Base-by-base conservation (phyloP, 2,329 filamentous ascomycete species). In the Pseudopyrenochaeta lycopersici region DNA sequence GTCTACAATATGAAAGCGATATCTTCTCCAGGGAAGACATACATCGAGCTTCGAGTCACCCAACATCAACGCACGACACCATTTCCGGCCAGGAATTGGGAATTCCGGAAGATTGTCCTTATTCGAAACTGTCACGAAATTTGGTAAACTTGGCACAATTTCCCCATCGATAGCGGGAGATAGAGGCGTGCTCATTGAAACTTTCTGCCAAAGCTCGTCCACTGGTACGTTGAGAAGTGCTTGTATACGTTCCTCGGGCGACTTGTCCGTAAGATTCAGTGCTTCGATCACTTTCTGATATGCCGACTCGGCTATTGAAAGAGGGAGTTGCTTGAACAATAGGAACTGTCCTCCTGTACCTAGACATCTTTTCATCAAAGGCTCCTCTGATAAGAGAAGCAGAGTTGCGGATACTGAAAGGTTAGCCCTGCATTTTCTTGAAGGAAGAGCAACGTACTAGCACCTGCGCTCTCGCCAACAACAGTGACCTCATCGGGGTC, bases 401-500 rank as follows among this genome's bases (percentile, higher is more conserved):
- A 68, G 63, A 3, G 61, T 67, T 3, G 61, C 65, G 17, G 70
- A 64, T n/a, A 68, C 68, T 71, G 15, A 11, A 3, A 2, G 5
- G 33, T 63, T 31, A 64, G 55, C 44, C n/a, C 31, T 3, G n/a
- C 17, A 1, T 27, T 38, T 20, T 10, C 15, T 0, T 3, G 17
- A n/a, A n/a, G 7, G 4, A 21, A 23, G 21, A 11, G 2, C 7
- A 12, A 60, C 75, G 60, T 68, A 77, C 80, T 70, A n/a, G 71
- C 81, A 29, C 82, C 82, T 5, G 80, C 80, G 42, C 78, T 81
- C 58, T 83, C 77, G 14, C 82, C 82, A n/a, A 77, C 68, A 6
- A 77, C 60, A 0, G 76, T 78, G 9, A 78, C 66, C 40, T 75
- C 69, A 9, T 72, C 64, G 10, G 74, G 59, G 47, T 78, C 59